Percentiles rank a stretch among this genome's conserved stretches.
phyloP scores from a whole-genome alignment of 805 yeast species.

The Starmerella gropengiesseri region DNA sequence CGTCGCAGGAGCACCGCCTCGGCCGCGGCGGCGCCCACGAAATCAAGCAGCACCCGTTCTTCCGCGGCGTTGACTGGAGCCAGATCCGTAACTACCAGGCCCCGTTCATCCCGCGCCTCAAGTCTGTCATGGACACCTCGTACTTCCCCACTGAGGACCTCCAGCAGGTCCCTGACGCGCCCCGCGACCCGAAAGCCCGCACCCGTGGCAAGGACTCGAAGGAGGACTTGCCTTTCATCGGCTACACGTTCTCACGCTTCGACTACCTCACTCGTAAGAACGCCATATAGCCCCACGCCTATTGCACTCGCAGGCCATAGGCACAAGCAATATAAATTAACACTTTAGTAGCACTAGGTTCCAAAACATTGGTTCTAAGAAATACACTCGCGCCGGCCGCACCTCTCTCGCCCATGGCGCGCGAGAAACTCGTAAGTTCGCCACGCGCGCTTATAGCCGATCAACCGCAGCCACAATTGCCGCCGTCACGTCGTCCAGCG shows the following conservation, averaged over 20 bases:
- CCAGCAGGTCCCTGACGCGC: conserved; percentile 88
- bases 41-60: conserved; percentile 81
- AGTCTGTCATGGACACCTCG: conserved; percentile 88
- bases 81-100: conserved; percentile 80
- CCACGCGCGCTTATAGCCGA: neutral
- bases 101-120: conserved; percentile 84
- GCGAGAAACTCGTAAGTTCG: too few relatives aligned
- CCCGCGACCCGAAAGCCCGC: conserved; percentile 38
- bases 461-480: neutral
- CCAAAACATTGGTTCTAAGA: too few relatives aligned
- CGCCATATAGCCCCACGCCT: too few relatives aligned
- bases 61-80: conserved; percentile 93
- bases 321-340: too few relatives aligned
- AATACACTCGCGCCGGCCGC: too few relatives aligned
- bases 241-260: conserved; percentile 90
- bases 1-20: conserved; percentile 65
- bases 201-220: conserved; percentile 39
- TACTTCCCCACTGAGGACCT: conserved; percentile 97
- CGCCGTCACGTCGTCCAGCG: conserved; percentile 43
- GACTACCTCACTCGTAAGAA: conserved; percentile 62
- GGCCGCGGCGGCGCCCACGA: conserved; percentile 93
- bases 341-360: too few relatives aligned
- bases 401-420: too few relatives aligned
- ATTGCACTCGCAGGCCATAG: too few relatives aligned
- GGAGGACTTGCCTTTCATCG: conserved; percentile 93